Base-by-base conservation (phyloP, 345 rosid species). In the Geranium rotundifolium region DNA sequence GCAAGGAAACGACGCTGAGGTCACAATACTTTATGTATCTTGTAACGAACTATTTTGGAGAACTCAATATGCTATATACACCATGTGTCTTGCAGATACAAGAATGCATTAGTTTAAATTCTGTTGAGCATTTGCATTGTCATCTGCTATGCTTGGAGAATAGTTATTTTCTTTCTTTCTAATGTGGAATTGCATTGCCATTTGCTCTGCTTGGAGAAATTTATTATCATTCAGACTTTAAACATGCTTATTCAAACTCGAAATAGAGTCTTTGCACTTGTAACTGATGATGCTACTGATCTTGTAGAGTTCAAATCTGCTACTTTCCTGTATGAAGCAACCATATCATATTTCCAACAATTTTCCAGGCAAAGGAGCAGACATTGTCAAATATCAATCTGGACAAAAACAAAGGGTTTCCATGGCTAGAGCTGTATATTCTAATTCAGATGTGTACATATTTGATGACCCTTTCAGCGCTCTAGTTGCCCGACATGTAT, bases 381-480 rank as follows among this genome's bases (percentile, higher is more conserved):
- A 83, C 89, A 59, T 75, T 93, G 57, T 80, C 86, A 57, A 72
- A 82, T 76, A 82, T 93, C 74, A 85, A 86, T 80, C 67, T 93
- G 76, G 87, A 87, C 30, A 76, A n/a, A n/a, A n/a, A n/a, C n/a
- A n/a, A n/a, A n/a, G n/a, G n/a, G n/a, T n/a, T n/a, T n/a, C n/a
- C n/a, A n/a, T n/a, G 95, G 99, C 99, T 41, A 83, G 99, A 70
- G 99, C 99, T 69, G 83, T 93, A 63, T 93, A 93, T 79, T 82
- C 99, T 58, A 77, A 86, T 70, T 82, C 96, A 9, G 99, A 93
- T 65, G 85, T 93, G 4, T 93, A 86, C 68, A 82, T 93, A 74
- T 90, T 93, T 66, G 99, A 93, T 80, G 99, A 93, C 63, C 99
- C 99, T 63, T 81, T 93, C 66, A 93, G 97, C 81, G 96, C 99